phyloP scores from a whole-genome alignment of 2,329 filamentous ascomycete genomes.

The Colletotrichum simmondsii region DNA sequence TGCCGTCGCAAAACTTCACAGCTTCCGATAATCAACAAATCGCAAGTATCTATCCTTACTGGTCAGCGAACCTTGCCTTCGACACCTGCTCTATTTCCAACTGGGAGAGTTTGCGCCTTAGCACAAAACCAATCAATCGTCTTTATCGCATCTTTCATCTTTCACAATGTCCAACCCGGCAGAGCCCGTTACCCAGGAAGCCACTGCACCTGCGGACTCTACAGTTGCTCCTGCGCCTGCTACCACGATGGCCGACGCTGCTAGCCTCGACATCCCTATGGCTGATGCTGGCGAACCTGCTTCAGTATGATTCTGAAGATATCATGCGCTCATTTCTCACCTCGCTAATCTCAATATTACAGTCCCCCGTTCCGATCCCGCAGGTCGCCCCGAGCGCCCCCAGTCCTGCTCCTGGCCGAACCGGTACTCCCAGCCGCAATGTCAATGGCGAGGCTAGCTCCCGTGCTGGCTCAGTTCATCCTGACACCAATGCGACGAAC shows the following conservation, averaged over 20 bases:
- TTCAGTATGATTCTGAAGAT: constrained; percentile 45
- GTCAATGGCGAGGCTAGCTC: constrained; percentile 53
- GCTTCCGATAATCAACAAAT: constrained; percentile 1
- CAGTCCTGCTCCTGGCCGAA: constrained; percentile 56
- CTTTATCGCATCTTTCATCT: neutral
- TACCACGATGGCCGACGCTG: constrained; percentile 9
- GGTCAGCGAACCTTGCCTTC: neutral
- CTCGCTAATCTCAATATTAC: constrained; percentile 33
- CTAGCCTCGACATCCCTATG: constrained; percentile 52
- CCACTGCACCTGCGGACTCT: constrained; percentile 34
- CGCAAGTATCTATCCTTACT: neutral
- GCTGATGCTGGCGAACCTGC: constrained; percentile 54
- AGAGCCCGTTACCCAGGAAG: constrained; percentile 18
- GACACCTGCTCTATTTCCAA: neutral
- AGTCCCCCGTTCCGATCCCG: constrained; percentile 51
- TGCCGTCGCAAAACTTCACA: constrained; percentile 1
- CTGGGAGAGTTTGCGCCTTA: neutral
- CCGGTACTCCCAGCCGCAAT: constrained; percentile 58
- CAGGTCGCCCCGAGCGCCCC: constrained; percentile 45
- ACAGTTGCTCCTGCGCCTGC: constrained; percentile 13
- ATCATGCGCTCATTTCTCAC: no score
- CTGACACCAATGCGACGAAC: constrained; percentile 58
- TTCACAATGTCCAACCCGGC: constrained; percentile 29
- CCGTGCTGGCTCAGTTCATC: constrained; percentile 67
- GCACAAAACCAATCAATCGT: neutral